Conservation (phyloP, 495 filamentous ascomycete species). For the Penicillium diatomitis region DNA sequence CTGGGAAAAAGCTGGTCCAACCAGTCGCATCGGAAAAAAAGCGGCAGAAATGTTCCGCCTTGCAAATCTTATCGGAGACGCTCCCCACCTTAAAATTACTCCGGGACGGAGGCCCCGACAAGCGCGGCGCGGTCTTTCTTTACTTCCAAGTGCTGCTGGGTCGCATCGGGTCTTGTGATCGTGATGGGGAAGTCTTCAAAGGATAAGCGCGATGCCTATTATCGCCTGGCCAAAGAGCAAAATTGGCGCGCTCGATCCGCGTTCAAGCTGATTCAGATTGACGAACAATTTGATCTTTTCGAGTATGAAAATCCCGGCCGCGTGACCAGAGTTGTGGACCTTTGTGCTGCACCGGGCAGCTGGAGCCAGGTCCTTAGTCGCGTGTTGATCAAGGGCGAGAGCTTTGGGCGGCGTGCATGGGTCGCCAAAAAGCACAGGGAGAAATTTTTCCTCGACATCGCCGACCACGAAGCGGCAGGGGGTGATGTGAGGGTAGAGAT, state of each 20-base stretch:
- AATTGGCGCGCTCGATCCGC: conserved; percentile 94
- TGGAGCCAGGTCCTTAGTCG: conserved; percentile 95
- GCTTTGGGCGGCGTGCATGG: conserved; percentile 76
- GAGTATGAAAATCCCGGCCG: conserved; percentile 44
- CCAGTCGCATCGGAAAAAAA: conserved; percentile 24
- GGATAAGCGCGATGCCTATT: conserved; percentile 97
- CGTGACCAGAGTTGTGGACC: conserved; percentile 89
- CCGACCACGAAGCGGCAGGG: conserved; percentile 16
- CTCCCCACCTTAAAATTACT: conserved; percentile 24
- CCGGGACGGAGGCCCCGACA: conserved; percentile 4
- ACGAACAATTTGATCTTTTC: conserved; percentile 96
- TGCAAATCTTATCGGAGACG: conserved; percentile 29
- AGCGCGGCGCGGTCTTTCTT: not conserved
- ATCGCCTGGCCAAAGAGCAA: conserved; percentile 95
- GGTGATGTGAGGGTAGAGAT: conserved; percentile 13
- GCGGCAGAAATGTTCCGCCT: conserved; percentile 34
- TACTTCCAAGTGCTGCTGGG: not conserved
- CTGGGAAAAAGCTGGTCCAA: conserved; percentile 4
- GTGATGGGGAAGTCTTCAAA: conserved; percentile 96
- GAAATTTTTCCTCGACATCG: conserved; percentile 29
- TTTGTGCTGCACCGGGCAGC: conserved; percentile 91
- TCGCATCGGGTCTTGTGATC: not conserved
- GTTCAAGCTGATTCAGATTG: conserved; percentile 92
- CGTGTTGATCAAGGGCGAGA: conserved; percentile 84
- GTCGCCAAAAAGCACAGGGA: conserved; percentile 64